Evolutionary conservation across 148 eudicot species (phyloP).

Genomic region (Chenopodium album): DNA sequence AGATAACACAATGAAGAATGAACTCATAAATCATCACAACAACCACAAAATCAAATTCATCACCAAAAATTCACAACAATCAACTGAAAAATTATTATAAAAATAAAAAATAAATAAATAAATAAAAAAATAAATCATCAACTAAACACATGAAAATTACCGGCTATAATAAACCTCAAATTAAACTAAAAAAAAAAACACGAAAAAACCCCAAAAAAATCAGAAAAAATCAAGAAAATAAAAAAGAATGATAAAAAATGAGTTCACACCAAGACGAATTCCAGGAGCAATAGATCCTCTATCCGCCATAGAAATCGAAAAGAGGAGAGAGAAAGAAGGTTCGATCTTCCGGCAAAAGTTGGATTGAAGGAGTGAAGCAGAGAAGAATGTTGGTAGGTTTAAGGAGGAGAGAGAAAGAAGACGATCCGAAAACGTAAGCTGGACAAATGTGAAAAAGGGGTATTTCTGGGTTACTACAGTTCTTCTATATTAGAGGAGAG

Average conservation of each 20-base stretch:
- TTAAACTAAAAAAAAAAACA: neutral
- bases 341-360: conserved; percentile 12
- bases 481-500: too few species aligned
- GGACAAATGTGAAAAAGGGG: neutral
- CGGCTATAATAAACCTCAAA: neutral
- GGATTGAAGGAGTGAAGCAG: neutral
- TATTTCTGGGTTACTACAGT: neutral
- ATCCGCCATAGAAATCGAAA: conserved; percentile 30
- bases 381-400: conserved; percentile 24
- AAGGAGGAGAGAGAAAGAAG: neutral
- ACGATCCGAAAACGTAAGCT: conserved; percentile 23
- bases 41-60: neutral
- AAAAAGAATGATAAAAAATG: neutral
- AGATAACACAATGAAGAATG: neutral
- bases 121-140: neutral
- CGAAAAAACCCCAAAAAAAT: neutral
- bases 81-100: neutral
- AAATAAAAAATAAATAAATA: neutral
- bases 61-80: neutral
- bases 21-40: neutral
- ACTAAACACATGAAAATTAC: too few species aligned
- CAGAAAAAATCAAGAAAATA: neutral
- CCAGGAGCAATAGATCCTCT: conserved; percentile 40
- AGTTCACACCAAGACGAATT: conserved; percentile 40
- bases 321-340: conserved; percentile 4